Base-by-base conservation (phyloP, 192 early-diverging fungal genomes). In the Funneliformis geosporum region DNA sequence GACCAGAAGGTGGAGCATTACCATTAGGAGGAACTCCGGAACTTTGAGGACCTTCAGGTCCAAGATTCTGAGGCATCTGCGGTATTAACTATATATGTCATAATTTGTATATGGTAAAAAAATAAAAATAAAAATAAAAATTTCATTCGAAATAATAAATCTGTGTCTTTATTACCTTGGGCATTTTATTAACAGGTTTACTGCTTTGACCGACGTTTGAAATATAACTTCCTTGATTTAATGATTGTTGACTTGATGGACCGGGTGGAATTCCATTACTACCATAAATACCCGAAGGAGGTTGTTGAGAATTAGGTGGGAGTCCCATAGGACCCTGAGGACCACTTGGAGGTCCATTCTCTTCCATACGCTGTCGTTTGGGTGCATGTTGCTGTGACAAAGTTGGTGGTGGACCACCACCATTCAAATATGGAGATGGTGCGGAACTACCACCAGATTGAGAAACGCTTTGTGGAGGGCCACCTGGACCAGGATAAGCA, bases 351-450 rank as follows among this genome's bases (percentile, higher is more conserved):
- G 80, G 84, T 14, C 67, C 80, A 16, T 79, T 84, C 75, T 82
- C 85, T 27, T 71, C 83, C 73, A 60, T 81, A 72, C 46, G 75
- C 25, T 27, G 82, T 75, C 25, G 86, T 83, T 80, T 83, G 82
- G 75, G 64, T 80, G 60, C 77, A 76, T 77, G 83, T 33, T 83
- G 70, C 60, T 82, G 88, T 82, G 87, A 39, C 78, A 84, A 69
- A 23, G 44, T 16, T 40, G 44, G 25, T 28, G 84, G 80, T 11
- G 79, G 62, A 46, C 55, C 85, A 73, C 79, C 83, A 11, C 61
- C 82, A 59, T 86, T 86, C 74, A 86, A 78, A 75, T 87, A 86
- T 12, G 86, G 83, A 46, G 85, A 83, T 9, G 79, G 84, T 46
- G 85, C 81, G 9, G 80, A 81, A 39, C 79, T 82, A 64, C 85